Conservation (phyloP, 176 grass and related monocot species). For the Saccharum spontaneum region DNA sequence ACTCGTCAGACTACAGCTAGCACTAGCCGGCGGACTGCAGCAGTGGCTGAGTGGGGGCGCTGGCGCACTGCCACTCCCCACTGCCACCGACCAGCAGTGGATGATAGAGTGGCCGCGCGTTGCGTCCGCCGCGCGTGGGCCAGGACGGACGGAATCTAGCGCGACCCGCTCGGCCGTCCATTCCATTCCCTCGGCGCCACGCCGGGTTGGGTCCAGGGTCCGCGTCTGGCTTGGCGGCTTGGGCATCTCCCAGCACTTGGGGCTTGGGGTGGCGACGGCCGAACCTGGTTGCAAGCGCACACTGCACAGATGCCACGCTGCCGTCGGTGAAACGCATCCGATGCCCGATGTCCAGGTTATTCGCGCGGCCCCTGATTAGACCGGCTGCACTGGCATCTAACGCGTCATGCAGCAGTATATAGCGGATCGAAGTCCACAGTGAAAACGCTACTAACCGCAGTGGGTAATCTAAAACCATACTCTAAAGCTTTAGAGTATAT, state of each 20-base stretch:
- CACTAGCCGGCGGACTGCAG: too few species aligned
- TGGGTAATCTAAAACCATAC: too few species aligned
- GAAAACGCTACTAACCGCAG: too few species aligned
- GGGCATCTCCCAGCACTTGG: too few species aligned
- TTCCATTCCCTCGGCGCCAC: too few species aligned
- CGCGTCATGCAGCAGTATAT: too few species aligned
- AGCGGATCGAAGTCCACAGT: too few species aligned
- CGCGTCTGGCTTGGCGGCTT: neutral
- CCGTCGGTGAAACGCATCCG: neutral
- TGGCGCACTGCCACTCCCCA: neutral
- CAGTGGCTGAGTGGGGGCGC: neutral
- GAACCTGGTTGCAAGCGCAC: neutral
- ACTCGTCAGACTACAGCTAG: too few species aligned
- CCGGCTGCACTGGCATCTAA: too few species aligned
- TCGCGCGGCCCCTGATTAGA: too few species aligned
- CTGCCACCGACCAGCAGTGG: neutral
- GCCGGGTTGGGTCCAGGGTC: constrained; percentile 1
- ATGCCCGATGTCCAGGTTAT: neutral
- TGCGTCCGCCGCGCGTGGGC: neutral
- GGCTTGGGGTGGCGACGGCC: too few species aligned
- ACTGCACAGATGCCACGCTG: neutral
- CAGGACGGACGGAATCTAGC: neutral
- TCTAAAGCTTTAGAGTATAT: too few species aligned
- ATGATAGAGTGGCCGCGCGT: constrained; percentile 4
- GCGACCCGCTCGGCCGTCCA: neutral